phyloP scores from a whole-genome alignment of 305 asterid genomes.

The Solanum hybrid region DNA sequence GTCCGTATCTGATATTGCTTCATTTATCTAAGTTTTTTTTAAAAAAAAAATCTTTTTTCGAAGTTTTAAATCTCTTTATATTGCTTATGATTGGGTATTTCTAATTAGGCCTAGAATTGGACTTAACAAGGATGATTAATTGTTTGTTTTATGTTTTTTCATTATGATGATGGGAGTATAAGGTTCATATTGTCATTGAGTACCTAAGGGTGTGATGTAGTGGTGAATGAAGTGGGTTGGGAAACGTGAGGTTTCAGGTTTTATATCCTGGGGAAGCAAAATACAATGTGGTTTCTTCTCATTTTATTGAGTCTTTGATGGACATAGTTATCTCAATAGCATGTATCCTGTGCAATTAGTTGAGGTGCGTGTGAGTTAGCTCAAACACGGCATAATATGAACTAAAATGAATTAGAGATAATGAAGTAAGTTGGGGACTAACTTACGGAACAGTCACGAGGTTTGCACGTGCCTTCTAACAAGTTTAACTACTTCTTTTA shows the following conservation, averaged over 20 bases:
- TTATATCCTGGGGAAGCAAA: not conserved
- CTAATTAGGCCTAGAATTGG: not conserved
- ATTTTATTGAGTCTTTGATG: not conserved
- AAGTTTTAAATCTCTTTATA: not conserved
- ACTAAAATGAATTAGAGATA: not conserved
- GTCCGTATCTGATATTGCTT: conserved; percentile 13
- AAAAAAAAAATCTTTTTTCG: not conserved
- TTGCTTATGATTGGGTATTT: not conserved
- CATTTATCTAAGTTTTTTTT: not conserved
- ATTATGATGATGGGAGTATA: not conserved
- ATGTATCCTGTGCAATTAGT: not conserved
- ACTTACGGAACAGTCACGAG: not conserved
- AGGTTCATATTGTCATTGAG: not conserved
- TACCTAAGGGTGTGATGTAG: not conserved
- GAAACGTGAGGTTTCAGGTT: not conserved
- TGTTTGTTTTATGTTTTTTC: not conserved
- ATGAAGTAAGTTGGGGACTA: not conserved
- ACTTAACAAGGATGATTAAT: not conserved
- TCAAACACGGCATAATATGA: not conserved
- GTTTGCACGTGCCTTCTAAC: not conserved
- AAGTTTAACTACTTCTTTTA: not conserved
- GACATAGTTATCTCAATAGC: not conserved
- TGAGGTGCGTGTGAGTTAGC: not conserved
- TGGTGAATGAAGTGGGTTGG: not conserved
- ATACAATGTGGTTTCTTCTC: not conserved